phyloP scores from a whole-genome alignment of 108 stramenopile species.

The Skeletonema menzelii region DNA sequence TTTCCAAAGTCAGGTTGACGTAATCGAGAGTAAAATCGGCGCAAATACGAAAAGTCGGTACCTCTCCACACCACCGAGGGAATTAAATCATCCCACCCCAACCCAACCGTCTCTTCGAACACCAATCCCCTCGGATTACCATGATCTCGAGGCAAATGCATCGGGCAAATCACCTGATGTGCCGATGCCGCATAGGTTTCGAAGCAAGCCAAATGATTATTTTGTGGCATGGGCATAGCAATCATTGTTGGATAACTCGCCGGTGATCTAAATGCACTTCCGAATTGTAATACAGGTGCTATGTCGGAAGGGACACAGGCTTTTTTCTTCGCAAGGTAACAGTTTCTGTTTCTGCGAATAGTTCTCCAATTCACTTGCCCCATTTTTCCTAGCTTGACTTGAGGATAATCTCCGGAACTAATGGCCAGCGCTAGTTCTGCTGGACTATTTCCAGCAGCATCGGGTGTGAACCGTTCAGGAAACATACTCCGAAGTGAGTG shows the following conservation, averaged over 20 bases:
- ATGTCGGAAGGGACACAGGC: background rate
- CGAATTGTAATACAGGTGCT: constrained; percentile 32
- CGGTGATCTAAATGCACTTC: constrained; percentile 19
- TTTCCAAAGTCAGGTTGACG: constrained; percentile 13
- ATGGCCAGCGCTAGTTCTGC: constrained; percentile 6
- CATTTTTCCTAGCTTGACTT: background rate
- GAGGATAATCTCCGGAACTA: constrained; percentile 26
- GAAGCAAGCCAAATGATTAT: constrained; percentile 27
- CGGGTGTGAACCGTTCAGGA: constrained; percentile 25
- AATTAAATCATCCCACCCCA: constrained; percentile 21
- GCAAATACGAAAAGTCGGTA: constrained; percentile 15
- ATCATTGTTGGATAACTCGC: constrained; percentile 9
- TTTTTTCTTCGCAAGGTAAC: no score
- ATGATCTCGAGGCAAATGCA: background rate
- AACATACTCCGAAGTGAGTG: constrained; percentile 24
- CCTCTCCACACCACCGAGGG: constrained; percentile 39
- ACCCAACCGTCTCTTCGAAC: constrained; percentile 5
- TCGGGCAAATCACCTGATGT: constrained; percentile 1
- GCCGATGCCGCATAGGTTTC: constrained; percentile 13
- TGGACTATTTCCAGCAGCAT: background rate
- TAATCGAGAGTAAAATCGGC: background rate
- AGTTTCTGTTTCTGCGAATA: no score
- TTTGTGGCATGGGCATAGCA: constrained; percentile 38
- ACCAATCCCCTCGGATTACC: constrained; percentile 12
- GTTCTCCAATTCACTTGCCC: no score